These are phyloP conservation scores for Colletotrichum sp. DNA, from an alignment of 2,329 filamentous ascomycete species.

Conservation along the genomic window DNA sequence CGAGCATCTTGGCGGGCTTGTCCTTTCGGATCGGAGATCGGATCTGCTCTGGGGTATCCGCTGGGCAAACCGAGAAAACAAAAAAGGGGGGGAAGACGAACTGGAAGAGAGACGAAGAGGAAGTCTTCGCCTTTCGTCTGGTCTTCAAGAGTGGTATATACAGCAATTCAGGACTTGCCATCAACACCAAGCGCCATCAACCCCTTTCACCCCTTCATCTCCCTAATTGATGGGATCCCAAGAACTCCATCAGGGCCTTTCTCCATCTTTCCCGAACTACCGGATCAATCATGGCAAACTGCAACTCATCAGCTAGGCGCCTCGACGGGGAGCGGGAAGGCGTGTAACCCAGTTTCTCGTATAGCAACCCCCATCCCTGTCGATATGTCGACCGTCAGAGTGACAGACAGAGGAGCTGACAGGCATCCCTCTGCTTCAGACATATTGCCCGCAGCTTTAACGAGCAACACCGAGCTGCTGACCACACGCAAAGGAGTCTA, in stretches of 20 bases:
- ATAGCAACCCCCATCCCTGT: background rate
- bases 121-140: background rate
- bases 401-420: constrained; percentile 2
- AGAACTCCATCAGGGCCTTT: background rate
- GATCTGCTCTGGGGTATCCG: background rate
- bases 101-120: background rate
- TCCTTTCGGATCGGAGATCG: background rate
- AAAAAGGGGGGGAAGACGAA: background rate
- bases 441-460: background rate
- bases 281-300: background rate
- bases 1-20: constrained; percentile 12
- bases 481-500: background rate
- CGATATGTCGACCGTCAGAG: background rate
- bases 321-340: background rate
- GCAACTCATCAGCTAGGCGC: background rate
- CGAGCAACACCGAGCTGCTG: background rate
- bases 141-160: background rate
- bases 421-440: constrained; percentile 1
- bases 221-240: constrained; percentile 15
- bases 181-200: background rate
- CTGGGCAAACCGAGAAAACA: background rate
- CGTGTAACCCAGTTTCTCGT: background rate
- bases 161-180: background rate
- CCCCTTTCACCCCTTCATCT: background rate
- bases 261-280: background rate